Evolutionary conservation across 768 basidiomycete species (phyloP).

Genomic region (Suillus bovinus): DNA sequence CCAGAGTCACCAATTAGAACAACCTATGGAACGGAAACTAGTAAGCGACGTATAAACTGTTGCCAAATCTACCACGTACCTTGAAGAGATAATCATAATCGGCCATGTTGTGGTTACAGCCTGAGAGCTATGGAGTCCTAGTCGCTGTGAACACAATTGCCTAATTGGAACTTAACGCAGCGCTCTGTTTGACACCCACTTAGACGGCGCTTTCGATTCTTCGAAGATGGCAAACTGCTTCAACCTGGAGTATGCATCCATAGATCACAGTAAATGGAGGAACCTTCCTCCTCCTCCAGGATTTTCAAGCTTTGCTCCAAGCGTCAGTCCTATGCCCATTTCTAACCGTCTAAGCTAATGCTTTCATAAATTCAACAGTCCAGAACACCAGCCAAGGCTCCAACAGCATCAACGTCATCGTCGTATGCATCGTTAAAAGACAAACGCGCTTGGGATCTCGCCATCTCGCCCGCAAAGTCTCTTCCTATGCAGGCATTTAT

Average conservation of each 20-base stretch:
- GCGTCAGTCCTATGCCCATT: conserved; percentile 14
- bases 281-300: conserved; percentile 67
- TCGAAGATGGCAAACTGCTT: conserved; percentile 12
- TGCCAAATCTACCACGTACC: conserved; percentile 44
- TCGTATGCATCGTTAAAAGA: conserved; percentile 71
- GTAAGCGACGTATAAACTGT: neutral
- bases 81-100: conserved; percentile 99
- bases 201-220: neutral
- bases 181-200: neutral
- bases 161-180: neutral
- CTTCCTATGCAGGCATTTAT: conserved; percentile 98
- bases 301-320: conserved; percentile 50
- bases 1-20: conserved; percentile 99
- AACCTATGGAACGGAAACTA: conserved; percentile 54
- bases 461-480: conserved; percentile 81
- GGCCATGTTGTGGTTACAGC: conserved; percentile 63
- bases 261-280: conserved; percentile 49
- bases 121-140: too few relatives aligned
- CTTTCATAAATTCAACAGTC: conserved; percentile 45
- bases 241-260: conserved; percentile 32
- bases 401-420: conserved; percentile 32
- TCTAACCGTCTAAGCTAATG: neutral
- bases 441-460: conserved; percentile 84
- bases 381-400: conserved; percentile 38
- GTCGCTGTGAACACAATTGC: neutral